Evolutionary conservation across 129 eudicot genomes (phyloP), one percentile per base, ranked within the genome.

Genomic region (Artemisia argyi): DNA sequence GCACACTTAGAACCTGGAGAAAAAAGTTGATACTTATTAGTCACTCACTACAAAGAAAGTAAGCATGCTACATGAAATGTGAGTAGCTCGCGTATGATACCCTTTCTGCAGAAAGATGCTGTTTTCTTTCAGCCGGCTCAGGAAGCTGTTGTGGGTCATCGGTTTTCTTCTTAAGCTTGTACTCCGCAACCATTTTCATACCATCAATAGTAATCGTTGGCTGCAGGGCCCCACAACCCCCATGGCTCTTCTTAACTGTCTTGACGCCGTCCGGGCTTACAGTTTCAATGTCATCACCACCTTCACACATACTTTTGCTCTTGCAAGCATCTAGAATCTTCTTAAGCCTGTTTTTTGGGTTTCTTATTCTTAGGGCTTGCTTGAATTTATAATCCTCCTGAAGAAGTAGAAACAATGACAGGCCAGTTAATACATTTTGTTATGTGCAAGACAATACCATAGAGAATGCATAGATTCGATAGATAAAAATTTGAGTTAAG

Each of bases 181-280:
- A 92, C 68, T 89, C 96, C 58, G 98, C 98, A 77, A 84, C 83
- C 88, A 89, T 86, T 74, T 86, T 89, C 96, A 89, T 92, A 61
- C 98, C 98, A 76, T 92, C 98, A 80, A 92, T 87, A 35, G 95
- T 83, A 63, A 92, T 85, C 76, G 88, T 88, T 42, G 98, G 98
- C 80, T 89, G 98, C 79, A 85, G 98, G 19, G 98, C 95, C 48
- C 98, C 98, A 82, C 98, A 92, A 44, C 98, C 98, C 51, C 98
- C 96, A 65, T 95, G 78, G 35, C 82, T 72, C 83, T 89, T 92
- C 81, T 89, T 89, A 46, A 85, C 85, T 1, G 88, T 89, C 72
- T 87, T 96, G 30, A 81, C 98, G 16, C 86, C 71, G 6, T 89
- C 95, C 72, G 82, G 87, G 66, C 80, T 86, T 75, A 92, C 6